Evolutionary conservation across 202 grass and related monocot genomes (phyloP).

Genomic region (Panicum virgatum): DNA sequence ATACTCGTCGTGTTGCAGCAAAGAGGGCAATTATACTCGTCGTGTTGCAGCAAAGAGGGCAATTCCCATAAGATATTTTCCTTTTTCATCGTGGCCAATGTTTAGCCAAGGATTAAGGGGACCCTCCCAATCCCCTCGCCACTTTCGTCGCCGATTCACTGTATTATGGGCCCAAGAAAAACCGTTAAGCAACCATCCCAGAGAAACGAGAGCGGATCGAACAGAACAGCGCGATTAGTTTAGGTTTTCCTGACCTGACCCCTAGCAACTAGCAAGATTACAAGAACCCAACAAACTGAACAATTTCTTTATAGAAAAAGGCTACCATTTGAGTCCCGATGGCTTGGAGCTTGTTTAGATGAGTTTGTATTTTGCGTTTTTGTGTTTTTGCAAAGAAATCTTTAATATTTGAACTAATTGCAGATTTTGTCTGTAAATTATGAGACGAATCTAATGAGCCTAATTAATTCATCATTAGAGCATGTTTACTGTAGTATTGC

Average conservation of each 20-base stretch:
- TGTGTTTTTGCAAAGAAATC: no score
- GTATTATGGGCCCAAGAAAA: slow-evolving; percentile 9
- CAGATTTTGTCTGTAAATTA: no score
- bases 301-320: not conserved
- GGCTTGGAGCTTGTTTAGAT: no score
- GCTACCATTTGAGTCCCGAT: slow-evolving; percentile 7
- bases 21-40: no score
- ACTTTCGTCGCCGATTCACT: not conserved
- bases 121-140: not conserved
- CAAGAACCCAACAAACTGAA: slow-evolving; percentile 12
- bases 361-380: no score
- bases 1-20: no score
- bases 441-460: no score
- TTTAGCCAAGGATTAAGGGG: not conserved
- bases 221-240: not conserved
- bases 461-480: no score
- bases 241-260: not conserved
- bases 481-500: no score
- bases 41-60: not conserved
- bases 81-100: not conserved
- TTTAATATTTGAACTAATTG: no score
- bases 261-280: no score
- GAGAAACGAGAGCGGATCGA: not conserved
- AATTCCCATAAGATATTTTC: not conserved
- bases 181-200: not conserved